Conservation (phyloP, 352 stramenopile genomes). For the Elongisporangium senticosum region DNA sequence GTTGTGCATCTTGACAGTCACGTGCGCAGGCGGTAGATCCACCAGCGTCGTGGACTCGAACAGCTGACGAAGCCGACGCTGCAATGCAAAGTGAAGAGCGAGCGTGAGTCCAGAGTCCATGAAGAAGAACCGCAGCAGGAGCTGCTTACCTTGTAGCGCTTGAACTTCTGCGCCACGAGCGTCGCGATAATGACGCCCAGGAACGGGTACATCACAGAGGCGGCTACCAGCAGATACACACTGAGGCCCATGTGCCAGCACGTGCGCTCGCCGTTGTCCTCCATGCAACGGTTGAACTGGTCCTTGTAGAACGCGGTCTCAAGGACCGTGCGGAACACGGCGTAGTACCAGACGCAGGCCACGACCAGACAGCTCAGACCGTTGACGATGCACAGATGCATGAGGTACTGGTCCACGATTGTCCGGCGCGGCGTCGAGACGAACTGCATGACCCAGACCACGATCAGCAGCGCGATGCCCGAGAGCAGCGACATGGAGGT, state of each 20-base stretch:
- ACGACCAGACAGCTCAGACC: slow-evolving; percentile 39
- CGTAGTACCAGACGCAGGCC: slow-evolving; percentile 61
- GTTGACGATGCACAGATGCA: slow-evolving; percentile 65
- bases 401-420: slow-evolving; percentile 60
- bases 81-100: not conserved
- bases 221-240: slow-evolving; percentile 51
- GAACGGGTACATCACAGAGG: slow-evolving; percentile 48
- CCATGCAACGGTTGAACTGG: slow-evolving; percentile 64
- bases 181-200: slow-evolving; percentile 58
- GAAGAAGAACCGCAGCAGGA: not conserved
- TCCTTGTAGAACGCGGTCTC: slow-evolving; percentile 78
- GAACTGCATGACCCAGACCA: slow-evolving; percentile 46
- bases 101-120: not conserved
- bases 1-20: slow-evolving; percentile 33
- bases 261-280: slow-evolving; percentile 43
- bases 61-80: slow-evolving; percentile 32
- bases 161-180: slow-evolving; percentile 59
- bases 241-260: slow-evolving; percentile 71
- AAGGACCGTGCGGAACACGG: slow-evolving; percentile 54
- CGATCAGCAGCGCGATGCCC: slow-evolving; percentile 34
- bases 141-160: slow-evolving; percentile 28
- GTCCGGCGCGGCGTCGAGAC: slow-evolving; percentile 51
- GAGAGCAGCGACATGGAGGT: slow-evolving; percentile 44
- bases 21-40: slow-evolving; percentile 25
- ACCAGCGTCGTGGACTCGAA: slow-evolving; percentile 53